Evolutionary conservation across 345 rosid species (phyloP), one percentile per base, ranked within the genome.

Genomic region (Turritis glabra): DNA sequence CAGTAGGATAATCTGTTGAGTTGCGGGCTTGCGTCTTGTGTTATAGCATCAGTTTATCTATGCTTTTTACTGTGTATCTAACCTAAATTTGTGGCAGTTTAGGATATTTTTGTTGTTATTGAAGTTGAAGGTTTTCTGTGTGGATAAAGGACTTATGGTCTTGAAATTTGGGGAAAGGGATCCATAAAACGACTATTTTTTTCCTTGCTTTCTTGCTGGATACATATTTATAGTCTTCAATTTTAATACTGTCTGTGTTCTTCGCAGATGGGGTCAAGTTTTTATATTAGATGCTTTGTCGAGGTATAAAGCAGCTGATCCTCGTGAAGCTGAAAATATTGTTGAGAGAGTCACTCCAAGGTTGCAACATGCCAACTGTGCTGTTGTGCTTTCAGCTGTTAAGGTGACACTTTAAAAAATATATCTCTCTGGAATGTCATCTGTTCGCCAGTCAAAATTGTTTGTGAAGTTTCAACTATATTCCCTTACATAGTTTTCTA

Each of bases 311-410:
- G 94, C 97, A 54, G 83, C 90, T 67, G 97, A 91, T 87, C 94
- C 97, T 65, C 93, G 97, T 60, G 98, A 94, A 76, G 97, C 98
- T 77, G 97, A 94, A 82, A 91, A 85, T 77, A 94, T 91, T 75
- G 98, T 94, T 71, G 98, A 94, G 81, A 84, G 98, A 79, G 95
- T 94, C 81, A 94, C 97, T 57, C 99, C 97, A 23, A 79, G 97
- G 77, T 69, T 95, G 52, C 99, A 94, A 67, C 99, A 94, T 89
- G 99, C 99, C 59, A 91, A 94, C 75, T 92, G 97, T 69, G 98
- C 97, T 41, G 97, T 94, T 76, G 99, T 94, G 66, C 98, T 94
- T 57, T 94, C 99, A 26, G 96, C 99, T 71, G 93, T 94, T 74
- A 94, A 94, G 95, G 99, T 91, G 64, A 62, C 52, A 46, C 64